Conservation (phyloP, 129 eudicot species). For the Artemisia annua region DNA sequence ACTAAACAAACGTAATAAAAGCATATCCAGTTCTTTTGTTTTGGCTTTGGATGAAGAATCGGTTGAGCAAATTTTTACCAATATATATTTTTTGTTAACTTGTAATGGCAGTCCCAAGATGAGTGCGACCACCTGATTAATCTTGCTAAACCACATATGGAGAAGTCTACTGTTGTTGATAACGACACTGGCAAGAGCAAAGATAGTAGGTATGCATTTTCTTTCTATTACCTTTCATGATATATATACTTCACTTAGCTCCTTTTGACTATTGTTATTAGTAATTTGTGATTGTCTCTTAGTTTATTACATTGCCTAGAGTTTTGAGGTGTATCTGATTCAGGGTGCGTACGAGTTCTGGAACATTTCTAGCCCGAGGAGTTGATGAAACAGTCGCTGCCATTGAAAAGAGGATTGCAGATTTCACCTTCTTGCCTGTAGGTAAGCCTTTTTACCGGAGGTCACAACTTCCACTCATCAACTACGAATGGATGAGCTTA, state of each 20-base stretch:
- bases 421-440: slow-evolving; percentile 84
- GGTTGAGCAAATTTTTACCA: background rate
- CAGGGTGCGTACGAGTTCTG: slow-evolving; percentile 97
- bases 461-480: background rate
- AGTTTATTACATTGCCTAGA: no score
- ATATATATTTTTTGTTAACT: background rate
- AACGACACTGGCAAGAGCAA: slow-evolving; percentile 75
- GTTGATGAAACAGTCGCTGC: slow-evolving; percentile 55
- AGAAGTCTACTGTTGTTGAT: slow-evolving; percentile 91
- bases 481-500: background rate
- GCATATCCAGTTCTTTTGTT: background rate
- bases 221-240: slow-evolving; percentile 7
- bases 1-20: background rate
- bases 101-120: slow-evolving; percentile 60
- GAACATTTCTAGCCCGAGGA: slow-evolving; percentile 85
- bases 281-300: no score
- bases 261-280: slow-evolving; percentile 6
- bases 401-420: slow-evolving; percentile 90
- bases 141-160: slow-evolving; percentile 93
- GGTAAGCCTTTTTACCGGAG: slow-evolving; percentile 47
- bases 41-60: slow-evolving; percentile 7
- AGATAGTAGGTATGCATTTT: slow-evolving; percentile 70
- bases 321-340: slow-evolving; percentile 13
- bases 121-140: slow-evolving; percentile 82
- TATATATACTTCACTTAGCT: slow-evolving; percentile 1